Conservation (phyloP, 495 filamentous ascomycete genomes). For the Bombardia bombarda region DNA sequence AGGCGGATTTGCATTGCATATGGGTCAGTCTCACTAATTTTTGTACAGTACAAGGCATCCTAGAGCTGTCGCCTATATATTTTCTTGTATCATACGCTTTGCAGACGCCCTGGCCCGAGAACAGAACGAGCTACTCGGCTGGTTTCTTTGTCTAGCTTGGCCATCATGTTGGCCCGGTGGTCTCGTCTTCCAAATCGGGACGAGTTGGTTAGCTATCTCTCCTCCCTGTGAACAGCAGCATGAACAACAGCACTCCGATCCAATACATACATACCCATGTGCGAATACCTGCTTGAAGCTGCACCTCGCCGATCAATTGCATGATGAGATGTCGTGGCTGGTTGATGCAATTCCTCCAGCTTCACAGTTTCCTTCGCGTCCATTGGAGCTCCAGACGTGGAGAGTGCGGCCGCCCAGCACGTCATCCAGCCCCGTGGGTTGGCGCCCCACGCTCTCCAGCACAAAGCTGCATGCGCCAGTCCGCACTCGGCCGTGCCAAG, state of each 20-base stretch:
- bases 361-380: background rate
- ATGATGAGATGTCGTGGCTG: constrained; percentile 17
- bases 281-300: background rate
- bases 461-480: background rate
- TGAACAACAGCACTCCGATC: background rate
- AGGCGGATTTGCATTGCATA: background rate
- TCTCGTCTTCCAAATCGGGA: no score
- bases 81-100: background rate
- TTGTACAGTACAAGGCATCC: background rate
- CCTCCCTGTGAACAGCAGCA: no score
- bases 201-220: no score
- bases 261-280: background rate
- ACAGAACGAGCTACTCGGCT: background rate
- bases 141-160: no score
- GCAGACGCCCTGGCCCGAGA: background rate
- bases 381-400: no score
- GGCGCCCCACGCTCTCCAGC: no score
- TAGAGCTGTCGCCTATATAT: background rate
- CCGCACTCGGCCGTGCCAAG: background rate
- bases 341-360: constrained; percentile 10
- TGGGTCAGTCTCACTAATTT: background rate
- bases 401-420: constrained; percentile 5
- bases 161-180: no score
- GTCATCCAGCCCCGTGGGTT: background rate
- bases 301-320: constrained; percentile 4